A percentile compares a stretch with the other conserved stretches of the same genome.
Conservation (phyloP, 306 rosid genomes). For the Medicago ruthenica region DNA sequence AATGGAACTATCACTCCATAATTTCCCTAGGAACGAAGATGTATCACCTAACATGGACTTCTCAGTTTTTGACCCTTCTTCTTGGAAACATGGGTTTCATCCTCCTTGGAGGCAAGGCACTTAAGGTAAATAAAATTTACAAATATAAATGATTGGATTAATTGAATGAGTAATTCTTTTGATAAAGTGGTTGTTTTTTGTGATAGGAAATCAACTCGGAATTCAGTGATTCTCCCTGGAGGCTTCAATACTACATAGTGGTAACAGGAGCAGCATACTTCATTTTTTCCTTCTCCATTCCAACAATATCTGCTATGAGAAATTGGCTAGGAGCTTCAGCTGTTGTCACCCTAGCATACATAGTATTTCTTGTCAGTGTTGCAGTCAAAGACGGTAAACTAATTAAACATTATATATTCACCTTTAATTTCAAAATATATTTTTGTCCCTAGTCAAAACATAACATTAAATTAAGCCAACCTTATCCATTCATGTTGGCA, state of each 20-base stretch:
- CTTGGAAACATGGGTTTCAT: constrained; percentile 70
- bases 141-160: background rate
- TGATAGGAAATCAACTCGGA: constrained; percentile 61
- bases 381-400: constrained; percentile 52
- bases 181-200: background rate
- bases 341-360: constrained; percentile 51
- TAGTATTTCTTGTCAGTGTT: constrained; percentile 40
- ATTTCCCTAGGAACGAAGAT: constrained; percentile 47
- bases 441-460: background rate
- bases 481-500: constrained; percentile 15
- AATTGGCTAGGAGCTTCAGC: constrained; percentile 57
- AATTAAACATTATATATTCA: background rate
- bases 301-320: constrained; percentile 65
- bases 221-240: constrained; percentile 54
- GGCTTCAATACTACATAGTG: constrained; percentile 61
- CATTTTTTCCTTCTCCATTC: constrained; percentile 51
- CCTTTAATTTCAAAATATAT: background rate
- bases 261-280: constrained; percentile 58
- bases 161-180: background rate
- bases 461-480: background rate
- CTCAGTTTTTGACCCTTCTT: constrained; percentile 57
- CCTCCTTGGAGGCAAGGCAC: constrained; percentile 67
- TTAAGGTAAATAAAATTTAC: constrained; percentile 45
- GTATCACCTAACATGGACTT: constrained; percentile 60
- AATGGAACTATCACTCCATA: background rate